These are phyloP conservation scores for Basidiobolus meristosporus DNA, from an alignment of 371 early-diverging fungal species.

Conservation along the genomic window DNA sequence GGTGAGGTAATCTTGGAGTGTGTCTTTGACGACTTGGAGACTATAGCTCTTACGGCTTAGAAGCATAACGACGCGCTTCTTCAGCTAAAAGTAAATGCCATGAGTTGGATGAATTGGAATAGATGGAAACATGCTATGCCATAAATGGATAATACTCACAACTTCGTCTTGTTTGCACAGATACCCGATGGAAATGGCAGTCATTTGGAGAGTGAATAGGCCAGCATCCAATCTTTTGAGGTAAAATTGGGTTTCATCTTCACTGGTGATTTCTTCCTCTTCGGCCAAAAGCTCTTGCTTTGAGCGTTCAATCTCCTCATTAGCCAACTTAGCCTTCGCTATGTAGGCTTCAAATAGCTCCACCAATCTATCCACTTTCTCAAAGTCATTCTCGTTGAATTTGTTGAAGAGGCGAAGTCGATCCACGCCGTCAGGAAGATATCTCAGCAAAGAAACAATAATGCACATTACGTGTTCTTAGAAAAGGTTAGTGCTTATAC, in stretches of 20 bases:
- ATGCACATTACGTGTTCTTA: slow-evolving; percentile 67
- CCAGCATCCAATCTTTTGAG: slow-evolving; percentile 57
- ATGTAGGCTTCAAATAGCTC: slow-evolving; percentile 49
- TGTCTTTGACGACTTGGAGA: background rate
- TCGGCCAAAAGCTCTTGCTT: background rate
- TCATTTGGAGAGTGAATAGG: slow-evolving; percentile 60
- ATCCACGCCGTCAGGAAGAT: slow-evolving; percentile 23
- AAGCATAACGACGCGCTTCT: background rate
- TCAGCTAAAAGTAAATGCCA: too few relatives aligned
- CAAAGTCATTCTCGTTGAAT: slow-evolving; percentile 57
- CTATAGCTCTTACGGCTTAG: background rate
- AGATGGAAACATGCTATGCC: background rate
- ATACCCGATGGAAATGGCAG: slow-evolving; percentile 41
- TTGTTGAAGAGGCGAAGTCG: slow-evolving; percentile 62
- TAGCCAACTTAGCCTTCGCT: slow-evolving; percentile 26
- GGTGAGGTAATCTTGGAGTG: too few relatives aligned
- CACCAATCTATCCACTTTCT: slow-evolving; percentile 57
- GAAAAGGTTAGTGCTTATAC: background rate
- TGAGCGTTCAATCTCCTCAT: slow-evolving; percentile 17
- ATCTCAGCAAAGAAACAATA: slow-evolving; percentile 45
- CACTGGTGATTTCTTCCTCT: slow-evolving; percentile 20
- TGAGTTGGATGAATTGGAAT: background rate
- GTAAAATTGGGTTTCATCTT: slow-evolving; percentile 26
- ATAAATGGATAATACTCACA: slow-evolving; percentile 2
- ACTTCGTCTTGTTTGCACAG: slow-evolving; percentile 23